Base-by-base conservation (phyloP, 2,329 filamentous ascomycete species). In the Epicoccum sorghinum region DNA sequence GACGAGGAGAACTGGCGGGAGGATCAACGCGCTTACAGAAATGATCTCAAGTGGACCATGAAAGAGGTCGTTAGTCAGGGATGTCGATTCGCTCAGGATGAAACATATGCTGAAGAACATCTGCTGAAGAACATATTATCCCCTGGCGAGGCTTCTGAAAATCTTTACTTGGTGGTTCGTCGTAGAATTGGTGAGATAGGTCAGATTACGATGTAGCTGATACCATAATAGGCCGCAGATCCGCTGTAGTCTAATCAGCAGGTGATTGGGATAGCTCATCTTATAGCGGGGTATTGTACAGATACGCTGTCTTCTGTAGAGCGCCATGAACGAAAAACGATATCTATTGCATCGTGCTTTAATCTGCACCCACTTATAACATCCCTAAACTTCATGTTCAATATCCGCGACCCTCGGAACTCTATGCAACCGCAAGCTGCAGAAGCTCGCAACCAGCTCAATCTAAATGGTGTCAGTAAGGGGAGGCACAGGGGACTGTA, bases 351-450 rank as follows among this genome's bases (percentile, higher is more conserved):
- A 18, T 18, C 18, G 18, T 18, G 18, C 18, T 18, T 18, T 3
- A 18, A 18, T 18, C 18, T 18, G 18, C 18, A 18, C 18, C 18
- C 18, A 18, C 18, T 18, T 18, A 18, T 18, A 9, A 27, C 7
- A 10, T 13, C 6, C 12, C 40, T 59, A 71, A 2, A 72, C 70
- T 35, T 72, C 68, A 14, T 69, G 62, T 57, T 72, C 70, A 22
- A 72, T 67, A 52, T 72, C 69, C 9, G 63, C 60, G n/a, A 70
- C 69, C 29, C 65, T 56, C 13, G 70, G 70, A 30, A 72, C 61
- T 51, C 55, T 67, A 38, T 72, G 62, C 4, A 72, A 37, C 6
- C 63, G 54, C 5, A 72, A 44, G 10, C 60, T 36, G 48, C 66
- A 69, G 53, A 73, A 71, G 6, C 44, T 61, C 14, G 67, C 69